Evolutionary conservation across 495 filamentous ascomycete species (phyloP), one percentile per base, ranked within the genome.

Genomic region (Aspergillus asperescens): DNA sequence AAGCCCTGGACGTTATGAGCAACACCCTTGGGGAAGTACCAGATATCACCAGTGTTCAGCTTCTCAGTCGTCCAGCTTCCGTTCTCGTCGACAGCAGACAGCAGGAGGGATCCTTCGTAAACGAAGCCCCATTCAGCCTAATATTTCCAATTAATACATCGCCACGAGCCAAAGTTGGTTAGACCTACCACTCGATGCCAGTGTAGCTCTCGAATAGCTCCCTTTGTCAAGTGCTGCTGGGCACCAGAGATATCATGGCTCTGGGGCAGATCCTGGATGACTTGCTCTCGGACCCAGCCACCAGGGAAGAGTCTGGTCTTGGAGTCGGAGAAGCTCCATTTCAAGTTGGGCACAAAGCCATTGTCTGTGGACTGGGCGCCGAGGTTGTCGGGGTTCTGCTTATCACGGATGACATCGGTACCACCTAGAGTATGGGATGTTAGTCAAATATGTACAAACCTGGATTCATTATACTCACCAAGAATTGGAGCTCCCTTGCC

Each of bases 81-180:
- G 42, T 80, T 64, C 60, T 85, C 77, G 58, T 85, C 77, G 20
- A 85, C 81, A 4, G 75, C 81, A 7, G 79, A 78, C 10, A 85
- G 63, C 3, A 77, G 60, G 5, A 85, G 71, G 19, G 70, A 75
- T 16, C 83, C 82, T 3, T 71, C 58, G 49, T 83, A 83, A 1
- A 85, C 69, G 50, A 79, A 79, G 9, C 81, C 83, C 82, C 82
- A 85, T 66, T 86, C 81, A 38, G 81, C 82, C 79, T 84, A 42
- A 9, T 13, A 23, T 19, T 16, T 54, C 22, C 38, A 32, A 22
- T 1, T 31, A 4, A 8, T 25, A 5, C 23, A 16, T 2, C 5
- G 28, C 25, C 31, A 7, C 15, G 4, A 22, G 32, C 12, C 9
- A 22, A 10, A 10, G 7, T 5, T 19, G 4, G 41, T 9, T 22